These are phyloP conservation scores for Mantamonas sphyraenae DNA, from an alignment of 78 protist species.

Conservation along the genomic window DNA sequence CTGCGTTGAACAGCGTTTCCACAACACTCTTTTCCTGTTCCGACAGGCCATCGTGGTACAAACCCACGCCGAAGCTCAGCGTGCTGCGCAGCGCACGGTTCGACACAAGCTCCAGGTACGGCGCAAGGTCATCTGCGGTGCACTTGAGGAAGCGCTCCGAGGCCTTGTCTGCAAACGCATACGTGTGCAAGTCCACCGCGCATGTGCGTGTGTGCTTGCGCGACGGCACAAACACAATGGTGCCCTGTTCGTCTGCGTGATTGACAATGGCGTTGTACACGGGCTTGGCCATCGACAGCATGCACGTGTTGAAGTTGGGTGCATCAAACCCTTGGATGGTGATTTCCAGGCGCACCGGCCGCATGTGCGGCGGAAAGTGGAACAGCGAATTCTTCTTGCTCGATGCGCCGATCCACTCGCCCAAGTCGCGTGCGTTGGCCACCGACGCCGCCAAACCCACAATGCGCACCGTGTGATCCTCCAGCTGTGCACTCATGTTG, in stretches of 20 bases:
- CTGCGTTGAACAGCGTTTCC: constrained; percentile 17
- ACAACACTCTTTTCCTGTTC: constrained; percentile 41
- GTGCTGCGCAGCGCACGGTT: not conserved
- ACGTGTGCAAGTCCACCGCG: constrained; percentile 56
- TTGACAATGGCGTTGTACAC: constrained; percentile 45
- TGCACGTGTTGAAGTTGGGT: constrained; percentile 59
- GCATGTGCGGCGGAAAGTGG: constrained; percentile 90
- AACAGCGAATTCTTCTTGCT: constrained; percentile 36
- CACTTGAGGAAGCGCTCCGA: constrained; percentile 33
- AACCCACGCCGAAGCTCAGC: constrained; percentile 60
- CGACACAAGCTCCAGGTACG: not conserved
- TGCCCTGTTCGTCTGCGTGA: constrained; percentile 54
- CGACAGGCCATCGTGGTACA: constrained; percentile 65
- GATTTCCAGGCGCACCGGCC: constrained; percentile 91
- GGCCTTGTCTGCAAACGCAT: constrained; percentile 50
- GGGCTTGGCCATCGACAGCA: constrained; percentile 84
- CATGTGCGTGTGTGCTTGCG: constrained; percentile 49
- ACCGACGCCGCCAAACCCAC: constrained; percentile 72
- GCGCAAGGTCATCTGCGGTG: not conserved
- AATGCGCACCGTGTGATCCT: constrained; percentile 49
- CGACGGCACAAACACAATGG: constrained; percentile 74
- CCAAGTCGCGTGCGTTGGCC: constrained; percentile 81
- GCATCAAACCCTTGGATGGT: constrained; percentile 74
- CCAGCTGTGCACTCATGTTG: constrained; percentile 63
- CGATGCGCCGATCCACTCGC: constrained; percentile 65